phyloP scores from a whole-genome alignment of 805 yeast species.

The Yarrowia porcina region DNA sequence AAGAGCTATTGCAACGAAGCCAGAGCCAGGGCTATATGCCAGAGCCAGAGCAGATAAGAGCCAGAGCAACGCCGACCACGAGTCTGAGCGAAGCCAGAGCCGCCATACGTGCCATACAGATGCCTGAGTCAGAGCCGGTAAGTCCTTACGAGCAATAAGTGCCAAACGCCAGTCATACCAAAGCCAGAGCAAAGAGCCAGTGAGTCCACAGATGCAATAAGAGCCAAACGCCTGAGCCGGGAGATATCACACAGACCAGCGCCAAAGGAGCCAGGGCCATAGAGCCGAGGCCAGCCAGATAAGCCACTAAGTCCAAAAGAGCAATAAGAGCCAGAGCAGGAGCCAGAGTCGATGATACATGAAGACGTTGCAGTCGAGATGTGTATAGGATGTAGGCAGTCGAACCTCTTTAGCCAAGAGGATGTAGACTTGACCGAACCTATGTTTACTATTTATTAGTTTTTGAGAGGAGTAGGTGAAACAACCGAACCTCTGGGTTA shows the following conservation, averaged over 20 bases:
- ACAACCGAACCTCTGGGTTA: slow-evolving; percentile 15
- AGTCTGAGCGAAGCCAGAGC: background rate
- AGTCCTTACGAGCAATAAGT: slow-evolving; percentile 9
- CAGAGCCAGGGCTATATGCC: background rate
- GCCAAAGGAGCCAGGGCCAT: background rate
- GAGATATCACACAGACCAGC: background rate
- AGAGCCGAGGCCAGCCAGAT: too few species aligned
- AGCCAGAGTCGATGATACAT: background rate
- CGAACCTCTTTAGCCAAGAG: slow-evolving; percentile 16
- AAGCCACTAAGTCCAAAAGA: too few species aligned
- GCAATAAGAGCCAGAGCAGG: slow-evolving; percentile 18
- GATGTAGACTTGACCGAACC: slow-evolving; percentile 17
- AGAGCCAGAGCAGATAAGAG: slow-evolving; percentile 9
- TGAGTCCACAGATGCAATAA: too few species aligned
- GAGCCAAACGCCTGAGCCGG: too few species aligned
- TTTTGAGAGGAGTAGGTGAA: slow-evolving; percentile 16
- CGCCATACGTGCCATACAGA: too few species aligned
- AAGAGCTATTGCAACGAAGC: slow-evolving; percentile 1
- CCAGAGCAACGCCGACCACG: too few species aligned
- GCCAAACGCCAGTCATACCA: slow-evolving; percentile 13
- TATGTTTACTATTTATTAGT: background rate
- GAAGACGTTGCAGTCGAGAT: slow-evolving; percentile 19
- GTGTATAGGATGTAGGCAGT: slow-evolving; percentile 19
- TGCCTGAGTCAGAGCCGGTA: slow-evolving; percentile 12
- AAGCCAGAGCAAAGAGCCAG: slow-evolving; percentile 8